Evolutionary conservation across 2,329 filamentous ascomycete genomes (phyloP).

Genomic region (Aspergillus tanneri): DNA sequence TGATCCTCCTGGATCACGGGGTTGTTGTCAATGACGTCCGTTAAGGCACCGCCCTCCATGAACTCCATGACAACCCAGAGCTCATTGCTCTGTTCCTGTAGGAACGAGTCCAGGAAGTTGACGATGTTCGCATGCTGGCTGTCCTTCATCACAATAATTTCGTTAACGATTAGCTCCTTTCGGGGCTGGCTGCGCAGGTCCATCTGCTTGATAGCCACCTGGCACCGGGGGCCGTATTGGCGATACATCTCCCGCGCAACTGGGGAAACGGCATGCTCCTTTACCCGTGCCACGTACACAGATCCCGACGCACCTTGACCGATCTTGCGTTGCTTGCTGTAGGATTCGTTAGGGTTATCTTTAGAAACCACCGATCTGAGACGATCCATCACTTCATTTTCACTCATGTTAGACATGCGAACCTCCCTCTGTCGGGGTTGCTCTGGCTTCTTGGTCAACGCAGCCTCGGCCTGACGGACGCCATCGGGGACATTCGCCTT

Average conservation of each 20-base stretch:
- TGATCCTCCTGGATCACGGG: conserved; percentile 90
- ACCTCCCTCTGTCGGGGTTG: conserved; percentile 88
- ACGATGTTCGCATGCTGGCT: conserved; percentile 98
- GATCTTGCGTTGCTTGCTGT: conserved; percentile 99
- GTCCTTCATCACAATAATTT: conserved; percentile 99
- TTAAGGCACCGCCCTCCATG: conserved; percentile 97
- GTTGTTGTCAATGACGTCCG: conserved; percentile 99
- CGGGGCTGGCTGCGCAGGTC: conserved; percentile 94
- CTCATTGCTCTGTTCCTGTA: conserved; percentile 90
- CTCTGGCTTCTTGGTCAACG: conserved; percentile 74
- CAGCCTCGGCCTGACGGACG: conserved; percentile 85
- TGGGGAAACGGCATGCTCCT: conserved; percentile 78
- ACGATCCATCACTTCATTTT: conserved; percentile 95
- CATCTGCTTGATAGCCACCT: conserved; percentile 99
- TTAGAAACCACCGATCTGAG: conserved; percentile 93
- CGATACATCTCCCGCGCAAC: conserved; percentile 76
- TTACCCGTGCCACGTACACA: conserved; percentile 95
- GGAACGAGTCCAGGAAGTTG: conserved; percentile 95
- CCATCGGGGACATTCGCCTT: conserved; percentile 57
- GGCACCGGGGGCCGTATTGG: conserved; percentile 74
- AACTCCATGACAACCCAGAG: conserved; percentile 99
- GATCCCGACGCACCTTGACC: conserved; percentile 97
- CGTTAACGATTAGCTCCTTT: conserved; percentile 98
- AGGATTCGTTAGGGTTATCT: conserved; percentile 89
- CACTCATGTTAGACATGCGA: conserved; percentile 97